Conservation (phyloP, 805 yeast genomes). For the Kluyveromyces wickerhamii region DNA sequence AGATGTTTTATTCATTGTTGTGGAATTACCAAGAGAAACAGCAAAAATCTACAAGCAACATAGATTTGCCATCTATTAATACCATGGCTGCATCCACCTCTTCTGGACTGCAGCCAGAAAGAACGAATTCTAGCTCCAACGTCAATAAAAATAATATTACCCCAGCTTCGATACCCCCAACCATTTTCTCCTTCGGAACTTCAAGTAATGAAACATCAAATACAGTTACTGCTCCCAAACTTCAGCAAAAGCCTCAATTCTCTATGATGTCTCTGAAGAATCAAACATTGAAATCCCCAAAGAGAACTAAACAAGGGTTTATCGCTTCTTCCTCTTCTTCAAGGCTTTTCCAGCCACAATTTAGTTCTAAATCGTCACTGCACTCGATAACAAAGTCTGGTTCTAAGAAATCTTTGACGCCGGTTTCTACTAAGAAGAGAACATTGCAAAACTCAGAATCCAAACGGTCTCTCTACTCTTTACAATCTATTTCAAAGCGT, state of each 20-base stretch:
- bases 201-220: neutral
- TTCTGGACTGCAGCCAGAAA: too few relatives aligned
- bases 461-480: conserved; percentile 27
- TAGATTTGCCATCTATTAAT: neutral
- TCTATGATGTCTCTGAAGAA: conserved; percentile 19
- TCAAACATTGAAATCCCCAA: conserved; percentile 5
- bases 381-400: conserved; percentile 7
- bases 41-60: conserved; percentile 1
- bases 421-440: conserved; percentile 6
- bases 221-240: conserved; percentile 16
- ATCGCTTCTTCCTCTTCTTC: conserved; percentile 22
- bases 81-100: neutral
- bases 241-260: conserved; percentile 27
- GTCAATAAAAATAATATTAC: too few relatives aligned
- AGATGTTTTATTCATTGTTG: conserved; percentile 68
- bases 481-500: conserved; percentile 29
- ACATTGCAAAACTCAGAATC: conserved; percentile 26
- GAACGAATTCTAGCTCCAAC: too few relatives aligned
- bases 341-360: conserved; percentile 1
- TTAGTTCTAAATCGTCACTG: conserved; percentile 7
- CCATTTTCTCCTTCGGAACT: neutral
- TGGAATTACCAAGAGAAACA: conserved; percentile 73
- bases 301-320: conserved; percentile 12
- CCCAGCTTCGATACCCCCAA: neutral
- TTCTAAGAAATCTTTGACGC: conserved; percentile 16